These are phyloP conservation scores for Globisporangium middletonii DNA, from an alignment of 352 stramenopile species.

Conservation along the genomic window DNA sequence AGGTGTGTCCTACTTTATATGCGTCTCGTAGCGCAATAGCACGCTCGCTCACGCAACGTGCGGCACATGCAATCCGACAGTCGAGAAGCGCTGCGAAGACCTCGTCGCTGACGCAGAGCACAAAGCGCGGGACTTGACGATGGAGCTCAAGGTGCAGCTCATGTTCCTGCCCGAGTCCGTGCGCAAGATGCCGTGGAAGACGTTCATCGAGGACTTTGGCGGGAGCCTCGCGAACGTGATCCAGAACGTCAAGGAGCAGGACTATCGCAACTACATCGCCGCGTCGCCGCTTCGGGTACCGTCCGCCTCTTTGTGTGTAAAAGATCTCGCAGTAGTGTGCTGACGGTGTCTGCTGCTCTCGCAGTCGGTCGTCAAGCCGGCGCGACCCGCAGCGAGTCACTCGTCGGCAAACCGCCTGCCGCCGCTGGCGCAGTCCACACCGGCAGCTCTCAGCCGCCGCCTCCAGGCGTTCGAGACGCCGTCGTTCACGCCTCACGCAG, in stretches of 20 bases:
- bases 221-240: conserved; percentile 70
- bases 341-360: not conserved
- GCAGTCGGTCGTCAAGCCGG: conserved; percentile 4
- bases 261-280: conserved; percentile 26
- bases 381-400: not conserved
- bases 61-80: conserved; percentile 16
- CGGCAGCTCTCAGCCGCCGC: conserved; percentile 13
- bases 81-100: conserved; percentile 60
- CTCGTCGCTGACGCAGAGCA: conserved; percentile 44
- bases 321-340: not conserved
- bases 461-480: conserved; percentile 39
- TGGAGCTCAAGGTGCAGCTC: conserved; percentile 78
- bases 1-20: conserved; percentile 21
- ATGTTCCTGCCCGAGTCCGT: conserved; percentile 66
- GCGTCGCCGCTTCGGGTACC: conserved; percentile 28
- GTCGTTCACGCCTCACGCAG: conserved; percentile 16
- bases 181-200: conserved; percentile 74
- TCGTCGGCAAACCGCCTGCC: not conserved
- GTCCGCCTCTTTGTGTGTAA: not conserved
- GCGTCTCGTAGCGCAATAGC: not conserved
- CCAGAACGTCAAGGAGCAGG: conserved; percentile 38
- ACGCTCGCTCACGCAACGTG: not conserved
- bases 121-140: conserved; percentile 54
- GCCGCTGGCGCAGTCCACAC: conserved; percentile 4
- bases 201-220: conserved; percentile 73